Percentiles rank a stretch among this genome's conserved stretches.
phyloP scores from a whole-genome alignment of 2,329 filamentous ascomycete species.

The Colletotrichum liriopes region DNA sequence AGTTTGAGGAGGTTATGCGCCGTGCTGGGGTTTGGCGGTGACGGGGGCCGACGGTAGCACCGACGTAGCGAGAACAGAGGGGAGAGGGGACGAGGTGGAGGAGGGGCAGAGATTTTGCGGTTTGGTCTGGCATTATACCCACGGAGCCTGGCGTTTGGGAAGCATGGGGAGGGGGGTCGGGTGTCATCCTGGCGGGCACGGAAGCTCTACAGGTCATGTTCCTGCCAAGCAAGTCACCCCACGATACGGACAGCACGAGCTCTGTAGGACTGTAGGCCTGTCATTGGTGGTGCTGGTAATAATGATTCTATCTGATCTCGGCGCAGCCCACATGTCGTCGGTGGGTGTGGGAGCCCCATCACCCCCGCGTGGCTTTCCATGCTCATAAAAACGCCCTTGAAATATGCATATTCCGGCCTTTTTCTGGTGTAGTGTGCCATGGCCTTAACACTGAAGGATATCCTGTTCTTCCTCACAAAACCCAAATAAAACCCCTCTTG shows the following conservation, averaged over 20 bases:
- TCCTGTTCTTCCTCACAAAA: constrained; percentile 7
- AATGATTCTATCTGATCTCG: constrained; percentile 38
- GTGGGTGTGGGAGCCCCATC: constrained; percentile 5
- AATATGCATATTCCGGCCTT: constrained; percentile 40
- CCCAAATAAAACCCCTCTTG: constrained; percentile 23
- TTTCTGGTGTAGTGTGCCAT: constrained; percentile 24
- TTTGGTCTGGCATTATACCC: constrained; percentile 38
- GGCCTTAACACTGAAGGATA: constrained; percentile 9
- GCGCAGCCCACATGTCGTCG: constrained; percentile 20
- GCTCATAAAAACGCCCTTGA: constrained; percentile 38
- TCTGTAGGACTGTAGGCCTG: neutral
- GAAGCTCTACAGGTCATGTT: neutral
- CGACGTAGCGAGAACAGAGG: neutral
- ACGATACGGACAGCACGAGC: neutral
- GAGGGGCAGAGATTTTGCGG: neutral
- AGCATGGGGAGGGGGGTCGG: neutral
- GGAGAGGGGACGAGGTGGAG: neutral
- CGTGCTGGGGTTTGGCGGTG: constrained; percentile 86
- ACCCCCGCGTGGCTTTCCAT: constrained; percentile 25
- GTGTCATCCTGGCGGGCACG: neutral
- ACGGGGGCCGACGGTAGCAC: constrained; percentile 47
- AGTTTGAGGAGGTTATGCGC: constrained; percentile 90
- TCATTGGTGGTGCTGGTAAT: constrained; percentile 23
- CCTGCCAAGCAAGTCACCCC: neutral
- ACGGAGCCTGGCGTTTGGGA: constrained; percentile 20